Evolutionary conservation across 768 basidiomycete species (phyloP).

Genomic region (Amanita thiersii): DNA sequence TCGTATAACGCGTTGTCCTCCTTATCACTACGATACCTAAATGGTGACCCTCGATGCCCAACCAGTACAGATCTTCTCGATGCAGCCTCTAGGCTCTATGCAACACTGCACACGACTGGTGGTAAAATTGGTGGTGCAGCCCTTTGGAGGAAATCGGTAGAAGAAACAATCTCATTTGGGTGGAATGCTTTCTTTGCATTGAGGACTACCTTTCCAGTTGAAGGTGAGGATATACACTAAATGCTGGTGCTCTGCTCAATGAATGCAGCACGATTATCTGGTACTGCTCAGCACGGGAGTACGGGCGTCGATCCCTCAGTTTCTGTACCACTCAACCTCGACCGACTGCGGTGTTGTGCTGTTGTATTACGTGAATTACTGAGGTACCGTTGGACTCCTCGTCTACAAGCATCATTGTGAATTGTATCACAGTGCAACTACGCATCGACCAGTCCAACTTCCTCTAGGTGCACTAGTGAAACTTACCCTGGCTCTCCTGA

Average conservation of each 20-base stretch:
- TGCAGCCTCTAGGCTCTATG: slow-evolving; percentile 51
- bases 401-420: background rate
- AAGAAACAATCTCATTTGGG: slow-evolving; percentile 60
- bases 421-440: slow-evolving; percentile 36
- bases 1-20: slow-evolving; percentile 43
- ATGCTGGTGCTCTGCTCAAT: too few relatives aligned
- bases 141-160: slow-evolving; percentile 69
- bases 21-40: slow-evolving; percentile 47
- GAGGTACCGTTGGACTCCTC: slow-evolving; percentile 26
- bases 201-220: slow-evolving; percentile 48
- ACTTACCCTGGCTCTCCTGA: slow-evolving; percentile 43
- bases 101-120: slow-evolving; percentile 59
- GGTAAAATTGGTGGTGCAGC: slow-evolving; percentile 71
- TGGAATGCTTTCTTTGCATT: slow-evolving; percentile 53
- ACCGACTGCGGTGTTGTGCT: slow-evolving; percentile 50
- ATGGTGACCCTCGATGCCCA: slow-evolving; percentile 40
- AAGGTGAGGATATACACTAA: slow-evolving; percentile 34
- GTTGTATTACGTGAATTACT: slow-evolving; percentile 46
- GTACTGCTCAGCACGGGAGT: slow-evolving; percentile 1
- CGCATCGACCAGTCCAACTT: slow-evolving; percentile 55
- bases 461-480: slow-evolving; percentile 58
- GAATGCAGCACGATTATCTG: slow-evolving; percentile 3
- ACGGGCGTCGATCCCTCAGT: slow-evolving; percentile 37
- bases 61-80: slow-evolving; percentile 29
- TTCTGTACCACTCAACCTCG: slow-evolving; percentile 46